Base-by-base conservation (phyloP, 495 filamentous ascomycete genomes). In the Beverwykella pulmonaria region DNA sequence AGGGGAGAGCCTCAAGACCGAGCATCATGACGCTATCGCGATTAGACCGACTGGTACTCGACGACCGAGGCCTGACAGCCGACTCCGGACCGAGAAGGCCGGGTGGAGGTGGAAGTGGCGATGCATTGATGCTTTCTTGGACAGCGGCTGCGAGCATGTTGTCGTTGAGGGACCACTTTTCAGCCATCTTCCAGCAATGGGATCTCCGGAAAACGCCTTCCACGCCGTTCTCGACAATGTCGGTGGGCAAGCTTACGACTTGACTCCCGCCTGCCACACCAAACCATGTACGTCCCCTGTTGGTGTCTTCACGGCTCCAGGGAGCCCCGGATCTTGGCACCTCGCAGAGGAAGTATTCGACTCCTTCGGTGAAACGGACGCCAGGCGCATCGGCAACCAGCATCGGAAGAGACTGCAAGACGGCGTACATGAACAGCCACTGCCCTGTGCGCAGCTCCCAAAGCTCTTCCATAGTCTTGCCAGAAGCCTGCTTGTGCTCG, bases 311-410 rank as follows among this genome's bases (percentile, higher is more conserved):
- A 57, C 90, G 86, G 52, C 88, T 87, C 95, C 94, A 98, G 1
- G 94, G 93, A 1, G 87, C 82, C 65, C 88, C 87, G 22, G 90
- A 90, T 69, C 90, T 88, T 0, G 93, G 88, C 10, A 91, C 88
- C 74, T 96, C 86, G 77, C 93, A 98, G n/a, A 98, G 84, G 81
- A 97, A 98, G 78, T 98, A 96, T 75, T 97, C 95, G 12, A 96
- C 92, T 3, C 87, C 88, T 29, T 96, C 86, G 0, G 84, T 89
- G 68, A 82, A 93, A 61, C 83, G 83, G 44, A 96, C 76, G 12
- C 86, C 90, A 1, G 90, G 90, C 2, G 91, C 92, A 78, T 98
- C 95, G 26, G 95, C 84, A 1, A 95, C 90, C 4, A 97, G 80
- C 82, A 97, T 86, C 0, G 95, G 95, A 15, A 98, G 84, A 0